These are phyloP conservation scores for Dactylonectria estremocensis DNA, from an alignment of 2,329 filamentous ascomycete species.

Conservation along the genomic window DNA sequence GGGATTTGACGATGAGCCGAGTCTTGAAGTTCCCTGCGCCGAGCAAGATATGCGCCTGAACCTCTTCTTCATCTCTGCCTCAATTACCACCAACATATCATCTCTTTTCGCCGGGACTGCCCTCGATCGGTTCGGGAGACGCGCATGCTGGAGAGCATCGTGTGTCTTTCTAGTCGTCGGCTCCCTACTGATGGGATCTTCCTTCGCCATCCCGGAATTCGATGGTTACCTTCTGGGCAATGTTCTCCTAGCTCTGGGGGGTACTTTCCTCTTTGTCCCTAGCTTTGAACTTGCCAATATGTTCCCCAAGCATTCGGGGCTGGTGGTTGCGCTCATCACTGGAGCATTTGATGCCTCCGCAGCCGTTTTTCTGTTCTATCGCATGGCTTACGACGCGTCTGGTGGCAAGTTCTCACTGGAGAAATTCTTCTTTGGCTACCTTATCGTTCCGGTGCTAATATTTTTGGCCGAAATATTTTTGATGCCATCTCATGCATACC, in stretches of 20 bases:
- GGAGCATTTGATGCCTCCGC: constrained; percentile 61
- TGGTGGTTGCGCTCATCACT: constrained; percentile 83
- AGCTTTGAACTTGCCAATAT: constrained; percentile 88
- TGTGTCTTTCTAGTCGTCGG: constrained; percentile 78
- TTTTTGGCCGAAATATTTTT: constrained; percentile 50
- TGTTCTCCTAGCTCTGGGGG: constrained; percentile 69
- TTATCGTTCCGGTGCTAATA: too few relatives aligned
- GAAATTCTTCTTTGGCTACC: too few relatives aligned
- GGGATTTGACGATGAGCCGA: not conserved
- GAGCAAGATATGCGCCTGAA: constrained; percentile 76
- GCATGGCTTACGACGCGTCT: too few relatives aligned
- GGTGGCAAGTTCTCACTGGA: too few relatives aligned
- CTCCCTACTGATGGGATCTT: constrained; percentile 80
- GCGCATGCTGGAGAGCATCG: constrained; percentile 81
- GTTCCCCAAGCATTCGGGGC: constrained; percentile 80
- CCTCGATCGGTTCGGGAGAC: constrained; percentile 85
- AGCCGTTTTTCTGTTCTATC: too few relatives aligned
- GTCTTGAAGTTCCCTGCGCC: constrained; percentile 55
- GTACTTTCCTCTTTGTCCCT: constrained; percentile 85
- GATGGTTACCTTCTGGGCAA: constrained; percentile 76
- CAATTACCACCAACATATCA: constrained; percentile 87
- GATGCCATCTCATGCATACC: constrained; percentile 59
- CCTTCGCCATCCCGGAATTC: constrained; percentile 71
- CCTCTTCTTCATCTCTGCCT: constrained; percentile 91
- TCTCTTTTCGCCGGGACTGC: constrained; percentile 88